Base-by-base conservation (phyloP, 2,329 filamentous ascomycete species). In the Epichloe glyceriae region DNA sequence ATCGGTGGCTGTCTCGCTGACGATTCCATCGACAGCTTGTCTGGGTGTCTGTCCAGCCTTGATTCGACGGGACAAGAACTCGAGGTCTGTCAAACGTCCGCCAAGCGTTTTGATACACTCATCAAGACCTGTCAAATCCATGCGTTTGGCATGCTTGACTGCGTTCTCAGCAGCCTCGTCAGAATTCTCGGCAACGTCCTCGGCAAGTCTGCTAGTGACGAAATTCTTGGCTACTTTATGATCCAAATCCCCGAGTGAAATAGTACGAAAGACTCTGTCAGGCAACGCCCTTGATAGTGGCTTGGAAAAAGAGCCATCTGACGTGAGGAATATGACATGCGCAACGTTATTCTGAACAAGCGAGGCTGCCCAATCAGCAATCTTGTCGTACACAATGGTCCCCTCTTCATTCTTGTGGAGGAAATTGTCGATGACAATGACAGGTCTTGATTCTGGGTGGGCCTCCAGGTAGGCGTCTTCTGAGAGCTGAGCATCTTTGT, bases 291-390 rank as follows among this genome's bases (percentile, higher is more conserved):
- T 93, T 53, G 86, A 83, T 2, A 97, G 73, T 0, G 87, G 84
- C 65, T 97, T 97, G 47, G 86, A 85, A 67, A 88, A 95, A 0
- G 88, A 87, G 1, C 88, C 79, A 56, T 97, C 91, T 52, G 85
- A 88, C 0, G 91, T 96, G 38, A 98, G 73, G 73, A 97, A 95
- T 52, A 98, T 83, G 51, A 97, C 89, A 65, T 97, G 93, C 0
- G 91, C 91, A 42, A 95, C 77, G 56, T 96, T 95, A 49, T 85
- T 83, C 44, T 88, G 87, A 0, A 93, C 90, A 30, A 96, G 71
- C 2, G 82, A 75, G 4, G 93, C 89, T 1, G 90, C 89, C 88
- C 91, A 97, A 61, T 96, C 88, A 0, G 89, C 82, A 46, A 91
- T 73, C 62, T 87, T 88, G 55, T 90, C 85, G 52, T 87, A 86